A percentile compares a stretch with the other conserved stretches of the same genome.
Evolutionary conservation across 2,329 filamentous ascomycete species (phyloP).

Genomic region (Alternaria gansuensis): DNA sequence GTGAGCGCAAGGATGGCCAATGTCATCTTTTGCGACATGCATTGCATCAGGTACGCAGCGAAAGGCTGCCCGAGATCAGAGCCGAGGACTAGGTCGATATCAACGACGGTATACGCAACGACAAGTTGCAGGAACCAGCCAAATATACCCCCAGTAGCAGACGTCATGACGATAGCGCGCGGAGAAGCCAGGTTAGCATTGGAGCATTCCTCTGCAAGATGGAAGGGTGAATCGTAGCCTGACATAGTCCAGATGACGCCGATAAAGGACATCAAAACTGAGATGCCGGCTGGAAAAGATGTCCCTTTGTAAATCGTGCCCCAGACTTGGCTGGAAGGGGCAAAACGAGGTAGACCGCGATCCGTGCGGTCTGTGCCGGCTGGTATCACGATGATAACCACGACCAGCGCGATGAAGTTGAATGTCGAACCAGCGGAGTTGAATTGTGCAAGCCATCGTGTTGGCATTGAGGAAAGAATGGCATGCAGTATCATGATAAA

Average conservation of each 20-base stretch:
- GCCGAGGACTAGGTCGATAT: constrained; percentile 66
- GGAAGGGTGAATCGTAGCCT: constrained; percentile 75
- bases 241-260: constrained; percentile 74
- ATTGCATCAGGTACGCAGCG: constrained; percentile 73
- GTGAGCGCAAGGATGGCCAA: constrained; percentile 71
- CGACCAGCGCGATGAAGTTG: constrained; percentile 73
- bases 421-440: constrained; percentile 75
- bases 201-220: constrained; percentile 77
- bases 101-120: constrained; percentile 74
- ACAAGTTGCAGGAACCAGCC: constrained; percentile 79
- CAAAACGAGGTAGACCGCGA: constrained; percentile 67
- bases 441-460: constrained; percentile 73
- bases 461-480: constrained; percentile 74
- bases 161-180: constrained; percentile 75
- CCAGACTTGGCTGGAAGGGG: constrained; percentile 68
- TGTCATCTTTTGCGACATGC: constrained; percentile 67
- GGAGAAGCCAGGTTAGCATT: constrained; percentile 76
- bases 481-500: constrained; percentile 74
- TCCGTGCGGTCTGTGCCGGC: constrained; percentile 62
- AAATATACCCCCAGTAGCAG: constrained; percentile 69
- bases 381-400: constrained; percentile 75
- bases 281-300: constrained; percentile 72
- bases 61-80: constrained; percentile 74
- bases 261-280: constrained; percentile 75
- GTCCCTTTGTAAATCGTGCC: constrained; percentile 72